Evolutionary conservation across 2,329 filamentous ascomycete genomes (phyloP), one percentile per base, ranked within the genome.

Genomic region (Remersonia thermophila): DNA sequence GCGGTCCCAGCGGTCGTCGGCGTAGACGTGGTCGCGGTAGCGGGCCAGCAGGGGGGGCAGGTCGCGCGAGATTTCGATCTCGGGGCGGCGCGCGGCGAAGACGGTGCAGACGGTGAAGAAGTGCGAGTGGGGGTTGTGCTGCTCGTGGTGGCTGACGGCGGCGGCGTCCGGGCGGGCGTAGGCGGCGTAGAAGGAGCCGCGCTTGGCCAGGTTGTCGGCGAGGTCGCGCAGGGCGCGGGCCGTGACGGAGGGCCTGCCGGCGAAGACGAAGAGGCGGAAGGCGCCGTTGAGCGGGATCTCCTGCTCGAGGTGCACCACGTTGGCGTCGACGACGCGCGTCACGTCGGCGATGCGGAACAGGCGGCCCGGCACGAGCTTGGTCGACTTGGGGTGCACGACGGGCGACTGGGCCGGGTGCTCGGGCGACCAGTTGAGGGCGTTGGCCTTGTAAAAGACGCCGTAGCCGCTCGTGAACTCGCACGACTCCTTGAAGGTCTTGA

Each of bases 381-480:
- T 75, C 23, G 73, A 67, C 28, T 70, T 58, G 2, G 80, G 72
- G 39, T 83, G 69, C 53, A 91, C 80, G 39, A 85, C 61, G 9
- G 69, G 59, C 13, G 82, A 83, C 51, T 80, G 68, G 11, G 80
- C 83, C 1, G 75, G 67, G 58, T 94, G 86, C 3, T 64, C 63
- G 0, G 73, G 57, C 8, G 80, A 82, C 83, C 85, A 93, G 62
- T 93, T 94, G 59, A 93, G 69, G 20, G 72, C 60, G 59, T 93
- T 95, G 36, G 81, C 69, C 45, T 78, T 71, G 63, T 94, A 94
- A 20, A 77, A 80, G 15, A 94, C 85, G 41, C 87, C 87, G 55
- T 93, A 94, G 39, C 87, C 87, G 45, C 81, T 86, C 9, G 86
- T 94, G 58, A 94, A 93, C 52, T 91, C 85, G 65, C 86, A 94